Evolutionary conservation across 1,139 yeast species (phyloP), one percentile per base, ranked within the genome.

Genomic region (Candida glucosophila): DNA sequence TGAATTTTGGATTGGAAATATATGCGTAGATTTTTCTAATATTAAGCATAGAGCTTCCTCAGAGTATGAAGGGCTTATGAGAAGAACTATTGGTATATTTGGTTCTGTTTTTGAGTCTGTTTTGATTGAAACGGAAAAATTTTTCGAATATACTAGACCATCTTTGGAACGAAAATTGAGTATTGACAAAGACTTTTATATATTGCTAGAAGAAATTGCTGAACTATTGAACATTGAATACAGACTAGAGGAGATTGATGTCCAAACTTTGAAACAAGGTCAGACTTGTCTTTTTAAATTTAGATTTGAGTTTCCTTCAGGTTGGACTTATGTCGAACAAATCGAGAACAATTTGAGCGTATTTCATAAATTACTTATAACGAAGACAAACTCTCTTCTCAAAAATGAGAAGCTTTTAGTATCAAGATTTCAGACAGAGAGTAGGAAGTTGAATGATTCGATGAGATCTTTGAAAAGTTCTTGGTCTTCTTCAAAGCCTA

Each of bases 311-410:
- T 66, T 73, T 29, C 71, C 78, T 0, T 25, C 47, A 0, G 64
- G 65, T 15, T 80, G 90, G 83, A 36, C 77, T 1, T 71, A 58
- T 42, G 58, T 60, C 22, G 92, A 80, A 24, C 92, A 81, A 37
- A 38, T 83, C 2, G 77, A 72, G 15, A 62, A 58, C 30, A 73
- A 70, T 28, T 46, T 67, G 31, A 45, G 58, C 1, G 58, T 71
- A 5, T 45, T 81, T 6, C 36, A 43, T 1, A 63, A 69, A 12
- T 48, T 77, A 3, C 35, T 73, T 16, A 41, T 40, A 0, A 49
- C 51, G 18, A 69, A 69, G 35, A 40, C 48, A 4, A 34, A 37
- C 2, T 40, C 58, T 5, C 52, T 81, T n/a, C 50, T 58, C 5
- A 55, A 57, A 1, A 68, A 74, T 30, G 37, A 42, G 12, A 72